Evolutionary conservation across 1,284 basidiomycete species (phyloP).

Genomic region (Neotropicomus parvogracilis): DNA sequence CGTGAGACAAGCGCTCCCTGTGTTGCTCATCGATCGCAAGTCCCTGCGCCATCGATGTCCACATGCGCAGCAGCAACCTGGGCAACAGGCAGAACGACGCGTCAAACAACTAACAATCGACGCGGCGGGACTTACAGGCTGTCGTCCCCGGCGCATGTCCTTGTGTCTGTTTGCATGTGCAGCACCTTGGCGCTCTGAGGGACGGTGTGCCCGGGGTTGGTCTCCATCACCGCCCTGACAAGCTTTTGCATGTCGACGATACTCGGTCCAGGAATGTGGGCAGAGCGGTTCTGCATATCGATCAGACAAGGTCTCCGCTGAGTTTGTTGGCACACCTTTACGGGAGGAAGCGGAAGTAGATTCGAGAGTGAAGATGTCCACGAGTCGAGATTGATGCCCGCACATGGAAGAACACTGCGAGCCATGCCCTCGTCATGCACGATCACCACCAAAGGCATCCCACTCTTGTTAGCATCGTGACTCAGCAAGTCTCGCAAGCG

Average conservation of each 20-base stretch:
- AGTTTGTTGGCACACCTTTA: slow-evolving; percentile 5
- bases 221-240: slow-evolving; percentile 27
- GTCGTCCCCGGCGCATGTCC: slow-evolving; percentile 31
- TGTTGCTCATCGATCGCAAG: slow-evolving; percentile 31
- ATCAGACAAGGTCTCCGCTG: neutral
- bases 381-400: slow-evolving; percentile 19
- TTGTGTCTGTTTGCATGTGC: slow-evolving; percentile 28
- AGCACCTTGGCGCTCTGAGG: slow-evolving; percentile 26
- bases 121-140: slow-evolving; percentile 26
- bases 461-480: slow-evolving; percentile 17
- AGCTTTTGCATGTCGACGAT: slow-evolving; percentile 31
- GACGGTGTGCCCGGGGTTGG: slow-evolving; percentile 19
- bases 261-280: slow-evolving; percentile 1
- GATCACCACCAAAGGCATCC: slow-evolving; percentile 27
- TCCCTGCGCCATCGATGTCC: slow-evolving; percentile 31
- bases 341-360: slow-evolving; percentile 13
- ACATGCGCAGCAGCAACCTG: slow-evolving; percentile 31
- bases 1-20: slow-evolving; percentile 16
- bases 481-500: slow-evolving; percentile 24
- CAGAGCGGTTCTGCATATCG: slow-evolving; percentile 5
- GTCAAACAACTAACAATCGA: neutral
- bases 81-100: neutral
- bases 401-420: slow-evolving; percentile 20
- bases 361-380: slow-evolving; percentile 26
- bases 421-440: slow-evolving; percentile 35